phyloP scores from a whole-genome alignment of 2,329 filamentous ascomycete genomes.

The Fusarium virguliforme region DNA sequence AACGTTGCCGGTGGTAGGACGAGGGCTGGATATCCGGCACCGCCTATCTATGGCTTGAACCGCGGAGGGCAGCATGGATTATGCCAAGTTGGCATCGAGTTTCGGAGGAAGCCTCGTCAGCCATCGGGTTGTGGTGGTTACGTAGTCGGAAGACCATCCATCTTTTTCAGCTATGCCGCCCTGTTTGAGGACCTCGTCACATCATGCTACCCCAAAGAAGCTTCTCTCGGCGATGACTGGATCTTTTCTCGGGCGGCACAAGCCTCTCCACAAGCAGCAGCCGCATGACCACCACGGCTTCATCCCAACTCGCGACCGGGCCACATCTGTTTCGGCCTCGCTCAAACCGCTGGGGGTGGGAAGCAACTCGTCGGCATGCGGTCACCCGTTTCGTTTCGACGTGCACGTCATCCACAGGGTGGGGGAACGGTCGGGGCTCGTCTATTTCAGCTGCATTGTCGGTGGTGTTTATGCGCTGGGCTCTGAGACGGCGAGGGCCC shows the following conservation, averaged over 20 bases:
- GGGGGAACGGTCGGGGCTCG: conserved; percentile 16
- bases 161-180: conserved; percentile 6
- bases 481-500: conserved; percentile 15
- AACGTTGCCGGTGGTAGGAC: conserved; percentile 20
- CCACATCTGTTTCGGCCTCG: conserved; percentile 37
- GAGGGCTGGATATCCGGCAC: neutral
- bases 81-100: neutral
- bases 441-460: conserved; percentile 5
- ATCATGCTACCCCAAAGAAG: conserved; percentile 16
- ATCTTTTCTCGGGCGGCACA: conserved; percentile 16
- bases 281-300: conserved; percentile 23
- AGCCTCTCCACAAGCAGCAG: conserved; percentile 20
- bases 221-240: conserved; percentile 25
- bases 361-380: conserved; percentile 23
- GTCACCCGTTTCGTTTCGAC: conserved; percentile 36
- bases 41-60: neutral
- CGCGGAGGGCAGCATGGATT: neutral
- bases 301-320: conserved; percentile 14
- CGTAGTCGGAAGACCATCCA: neutral
- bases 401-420: conserved; percentile 16
- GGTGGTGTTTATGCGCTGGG: neutral
- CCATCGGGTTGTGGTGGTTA: conserved; percentile 4
- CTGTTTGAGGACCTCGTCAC: conserved; percentile 28
- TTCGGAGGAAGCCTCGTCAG: neutral
- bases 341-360: conserved; percentile 2